phyloP scores from a whole-genome alignment of 768 basidiomycete species.

The Hydnum rufescens region DNA sequence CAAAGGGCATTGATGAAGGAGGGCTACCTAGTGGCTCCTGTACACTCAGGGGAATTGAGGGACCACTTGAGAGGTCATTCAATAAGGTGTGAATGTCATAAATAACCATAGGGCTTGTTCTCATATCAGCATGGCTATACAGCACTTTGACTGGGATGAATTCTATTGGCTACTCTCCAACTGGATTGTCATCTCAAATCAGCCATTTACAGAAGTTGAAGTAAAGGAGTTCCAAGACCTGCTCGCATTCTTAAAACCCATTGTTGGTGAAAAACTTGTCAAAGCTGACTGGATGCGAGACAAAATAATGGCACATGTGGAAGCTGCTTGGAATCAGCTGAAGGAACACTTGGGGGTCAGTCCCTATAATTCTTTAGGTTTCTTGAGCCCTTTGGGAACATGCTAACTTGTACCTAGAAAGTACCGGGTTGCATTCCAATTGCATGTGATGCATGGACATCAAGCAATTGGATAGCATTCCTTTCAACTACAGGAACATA shows the following conservation, averaged over 20 bases:
- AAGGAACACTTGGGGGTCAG: slow-evolving; percentile 11
- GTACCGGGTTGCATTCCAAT: not conserved
- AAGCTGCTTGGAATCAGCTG: slow-evolving; percentile 7
- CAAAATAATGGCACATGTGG: slow-evolving; percentile 12
- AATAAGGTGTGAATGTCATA: not conserved
- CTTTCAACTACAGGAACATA: not conserved
- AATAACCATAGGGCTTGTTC: not conserved
- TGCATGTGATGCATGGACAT: slow-evolving; percentile 3
- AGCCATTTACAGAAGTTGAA: slow-evolving; percentile 11
- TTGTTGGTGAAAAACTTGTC: slow-evolving; percentile 6
- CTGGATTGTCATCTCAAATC: slow-evolving; percentile 11
- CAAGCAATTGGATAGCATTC: slow-evolving; percentile 3
- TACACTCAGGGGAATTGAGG: not conserved
- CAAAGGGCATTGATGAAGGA: not conserved
- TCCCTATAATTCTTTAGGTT: not conserved
- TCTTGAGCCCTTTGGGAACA: not conserved
- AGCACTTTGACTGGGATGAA: not conserved
- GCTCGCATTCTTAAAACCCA: slow-evolving; percentile 10
- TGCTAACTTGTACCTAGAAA: not conserved
- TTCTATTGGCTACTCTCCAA: slow-evolving; percentile 9
- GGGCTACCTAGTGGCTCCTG: not conserved
- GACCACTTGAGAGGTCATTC: not conserved
- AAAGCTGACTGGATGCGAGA: slow-evolving; percentile 4
- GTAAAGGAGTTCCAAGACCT: slow-evolving; percentile 9
- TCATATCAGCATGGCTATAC: not conserved